phyloP scores from a whole-genome alignment of 345 rosid genomes.

The Hevea brasiliensis region DNA sequence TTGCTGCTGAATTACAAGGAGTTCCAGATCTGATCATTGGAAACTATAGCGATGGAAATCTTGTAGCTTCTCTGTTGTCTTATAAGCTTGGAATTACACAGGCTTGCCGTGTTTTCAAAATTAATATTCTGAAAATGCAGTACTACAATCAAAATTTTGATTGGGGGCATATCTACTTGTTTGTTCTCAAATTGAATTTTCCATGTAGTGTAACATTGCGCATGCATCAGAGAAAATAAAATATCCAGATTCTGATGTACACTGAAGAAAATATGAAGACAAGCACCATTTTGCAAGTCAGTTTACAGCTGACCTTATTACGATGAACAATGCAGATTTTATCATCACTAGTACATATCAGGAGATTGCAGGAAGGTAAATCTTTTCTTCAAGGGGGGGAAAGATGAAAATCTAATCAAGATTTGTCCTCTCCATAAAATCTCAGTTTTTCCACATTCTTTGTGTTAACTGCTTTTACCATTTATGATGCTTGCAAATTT shows the following conservation, averaged over 20 bases:
- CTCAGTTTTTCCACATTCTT: not conserved
- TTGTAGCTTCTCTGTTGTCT: constrained; percentile 90
- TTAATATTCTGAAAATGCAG: not conserved
- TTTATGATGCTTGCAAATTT: not conserved
- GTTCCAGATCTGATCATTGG: constrained; percentile 92
- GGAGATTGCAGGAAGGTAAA: constrained; percentile 99
- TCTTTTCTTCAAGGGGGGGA: not conserved
- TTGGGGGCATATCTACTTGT: constrained; percentile 1
- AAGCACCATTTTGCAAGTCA: constrained; percentile 98
- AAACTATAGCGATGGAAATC: constrained; percentile 98
- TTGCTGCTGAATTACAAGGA: constrained; percentile 78
- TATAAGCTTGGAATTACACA: constrained; percentile 90
- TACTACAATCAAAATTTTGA: not conserved
- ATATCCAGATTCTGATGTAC: constrained; percentile 97
- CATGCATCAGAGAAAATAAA: constrained; percentile 99
- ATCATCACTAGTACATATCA: constrained; percentile 98
- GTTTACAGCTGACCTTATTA: constrained; percentile 91
- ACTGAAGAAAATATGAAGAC: constrained; percentile 86
- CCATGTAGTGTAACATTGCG: constrained; percentile 91
- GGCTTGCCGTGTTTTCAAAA: constrained; percentile 33
- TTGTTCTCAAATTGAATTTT: constrained; percentile 6
- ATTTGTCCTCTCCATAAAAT: not conserved
- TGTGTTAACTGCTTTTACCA: not conserved
- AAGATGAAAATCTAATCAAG: not conserved
- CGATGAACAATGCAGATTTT: constrained; percentile 96